Conservation (phyloP, 352 stramenopile genomes). For the Phytophthora citricola region DNA sequence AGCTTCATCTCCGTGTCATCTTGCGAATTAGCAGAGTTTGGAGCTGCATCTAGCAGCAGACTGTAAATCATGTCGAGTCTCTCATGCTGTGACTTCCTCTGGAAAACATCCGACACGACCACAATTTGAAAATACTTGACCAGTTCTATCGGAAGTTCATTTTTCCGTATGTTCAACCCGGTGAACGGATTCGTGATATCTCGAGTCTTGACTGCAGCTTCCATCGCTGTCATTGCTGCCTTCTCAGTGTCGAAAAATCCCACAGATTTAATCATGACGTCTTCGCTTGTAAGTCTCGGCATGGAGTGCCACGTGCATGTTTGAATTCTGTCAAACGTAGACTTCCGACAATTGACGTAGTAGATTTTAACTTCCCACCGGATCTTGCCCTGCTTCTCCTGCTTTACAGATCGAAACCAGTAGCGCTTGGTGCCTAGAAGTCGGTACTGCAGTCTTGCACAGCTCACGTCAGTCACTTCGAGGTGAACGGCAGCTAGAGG, state of each 20-base stretch:
- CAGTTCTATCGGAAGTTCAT: slow-evolving; percentile 39
- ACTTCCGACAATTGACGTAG: slow-evolving; percentile 56
- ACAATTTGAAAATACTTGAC: slow-evolving; percentile 54
- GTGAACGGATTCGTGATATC: slow-evolving; percentile 57
- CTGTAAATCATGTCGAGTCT: slow-evolving; percentile 58
- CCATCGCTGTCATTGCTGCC: slow-evolving; percentile 42
- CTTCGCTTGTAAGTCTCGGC: slow-evolving; percentile 41
- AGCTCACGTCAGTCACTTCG: slow-evolving; percentile 56
- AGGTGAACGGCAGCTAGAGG: slow-evolving; percentile 23
- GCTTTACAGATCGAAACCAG: slow-evolving; percentile 73
- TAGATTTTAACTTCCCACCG: slow-evolving; percentile 70
- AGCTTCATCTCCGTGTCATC: slow-evolving; percentile 6
- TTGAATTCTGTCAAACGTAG: slow-evolving; percentile 32
- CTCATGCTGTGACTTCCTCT: slow-evolving; percentile 50
- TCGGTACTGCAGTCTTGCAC: slow-evolving; percentile 62
- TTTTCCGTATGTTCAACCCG: slow-evolving; percentile 22
- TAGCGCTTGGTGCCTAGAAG: slow-evolving; percentile 69
- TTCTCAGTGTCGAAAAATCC: slow-evolving; percentile 73
- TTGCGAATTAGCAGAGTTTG: slow-evolving; percentile 8
- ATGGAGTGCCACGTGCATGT: slow-evolving; percentile 47
- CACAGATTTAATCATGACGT: slow-evolving; percentile 56
- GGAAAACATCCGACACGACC: slow-evolving; percentile 61
- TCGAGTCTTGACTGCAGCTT: slow-evolving; percentile 43
- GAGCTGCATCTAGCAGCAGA: slow-evolving; percentile 20
- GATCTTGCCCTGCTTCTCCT: slow-evolving; percentile 62